Evolutionary conservation across 2,329 filamentous ascomycete species (phyloP).

Genomic region (Aspergillus quadricinctus): DNA sequence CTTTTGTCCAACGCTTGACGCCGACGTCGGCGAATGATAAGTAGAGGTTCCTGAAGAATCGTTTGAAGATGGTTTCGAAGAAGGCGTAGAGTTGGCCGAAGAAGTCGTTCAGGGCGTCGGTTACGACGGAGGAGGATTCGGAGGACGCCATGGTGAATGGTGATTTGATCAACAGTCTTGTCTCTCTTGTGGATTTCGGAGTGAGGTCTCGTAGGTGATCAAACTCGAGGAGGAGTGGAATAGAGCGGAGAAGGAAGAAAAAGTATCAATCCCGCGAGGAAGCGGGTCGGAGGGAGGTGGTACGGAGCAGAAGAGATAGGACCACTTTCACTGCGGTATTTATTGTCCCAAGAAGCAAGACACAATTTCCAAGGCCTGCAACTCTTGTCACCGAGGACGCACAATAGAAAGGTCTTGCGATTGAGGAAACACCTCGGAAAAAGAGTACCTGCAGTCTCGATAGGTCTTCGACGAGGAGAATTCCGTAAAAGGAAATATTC

Average conservation of each 20-base stretch:
- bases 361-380: background rate
- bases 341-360: background rate
- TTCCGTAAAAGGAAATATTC: conserved; percentile 13
- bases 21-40: conserved; percentile 42
- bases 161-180: conserved; percentile 1
- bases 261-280: background rate
- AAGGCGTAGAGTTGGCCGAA: conserved; percentile 25
- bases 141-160: conserved; percentile 25
- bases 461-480: background rate
- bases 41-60: conserved; percentile 39
- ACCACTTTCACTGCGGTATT: background rate
- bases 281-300: background rate
- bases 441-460: background rate
- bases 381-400: background rate
- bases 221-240: background rate
- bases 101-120: conserved; percentile 28
- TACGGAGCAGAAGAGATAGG: background rate
- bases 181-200: conserved; percentile 2
- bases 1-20: conserved; percentile 55
- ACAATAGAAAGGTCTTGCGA: background rate
- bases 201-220: background rate
- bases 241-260: background rate
- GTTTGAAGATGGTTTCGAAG: conserved; percentile 20
- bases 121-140: conserved; percentile 20
- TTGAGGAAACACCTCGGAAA: background rate